Evolutionary conservation across 225 moss, liverwort and hornwort species (phyloP), one percentile per base, ranked within the genome.

Genomic region (Pleurozium schreberi): DNA sequence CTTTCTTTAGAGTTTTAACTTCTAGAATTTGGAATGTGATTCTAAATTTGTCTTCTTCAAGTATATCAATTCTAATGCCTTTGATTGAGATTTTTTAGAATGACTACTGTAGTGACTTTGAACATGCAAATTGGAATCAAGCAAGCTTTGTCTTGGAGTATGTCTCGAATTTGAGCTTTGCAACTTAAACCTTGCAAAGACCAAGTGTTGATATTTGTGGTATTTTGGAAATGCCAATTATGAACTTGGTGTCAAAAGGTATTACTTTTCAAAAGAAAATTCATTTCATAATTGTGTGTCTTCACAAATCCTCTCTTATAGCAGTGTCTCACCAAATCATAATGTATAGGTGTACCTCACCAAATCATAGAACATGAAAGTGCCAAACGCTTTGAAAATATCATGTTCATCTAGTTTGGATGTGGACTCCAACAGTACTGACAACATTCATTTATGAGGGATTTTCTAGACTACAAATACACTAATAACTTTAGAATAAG

Each of bases 401-500:
- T 30, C 3, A 68, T 53, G 0, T 53, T 55, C 19, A 28, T 52
- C 13, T 38, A n/a, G 2, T 50, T 38, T 21, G 8, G 7, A 16
- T 64, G 63, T 64, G 36, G 12, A 77, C 2, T 81, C 7, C 10
- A 61, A 61, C 3, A 45, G 33, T 30, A 33, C n/a, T n/a, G n/a
- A n/a, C 34, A 81, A 62, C 3, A 45, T 45, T 81, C 45, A 81
- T 59, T 42, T 59, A 42, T 19, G 9, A 12, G 1, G 30, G 4
- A 49, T 2, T 20, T 26, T 38, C 55, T 38, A 16, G 5, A 13
- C 15, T 10, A 38, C 0, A 0, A 1, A 26, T 26, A 26, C 1
- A 10, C 6, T 2, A 38, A 38, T 25, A n/a, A 17, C 17, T 57
- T 17, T 38, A 7, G 17, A 55, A 78, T 3, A 26, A n/a, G 6